Evolutionary conservation across 2,329 filamentous ascomycete genomes (phyloP), one percentile per base, ranked within the genome.

Genomic region (Aspergillus alliaceus): DNA sequence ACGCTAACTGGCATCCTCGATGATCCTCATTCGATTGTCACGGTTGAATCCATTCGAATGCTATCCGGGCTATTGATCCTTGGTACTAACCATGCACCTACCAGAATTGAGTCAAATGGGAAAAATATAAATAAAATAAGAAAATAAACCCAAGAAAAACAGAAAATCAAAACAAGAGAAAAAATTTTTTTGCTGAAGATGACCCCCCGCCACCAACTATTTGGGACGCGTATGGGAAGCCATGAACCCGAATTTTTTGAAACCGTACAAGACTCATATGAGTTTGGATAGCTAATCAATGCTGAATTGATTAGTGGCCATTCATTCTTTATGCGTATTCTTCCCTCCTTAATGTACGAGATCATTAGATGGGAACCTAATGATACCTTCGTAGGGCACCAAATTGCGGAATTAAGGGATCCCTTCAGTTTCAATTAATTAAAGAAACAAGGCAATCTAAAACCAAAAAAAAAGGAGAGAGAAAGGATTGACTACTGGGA

Each of bases 221-320:
- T 34, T 55, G 56, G 50, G 32, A 57, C 51, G 54, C 54, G 60
- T 60, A 57, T 64, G 61, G 59, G 51, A 54, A 56, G 54, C 52
- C 58, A 50, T 58, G 48, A 55, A 51, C 53, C 55, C 32, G 40
- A 51, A 55, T 25, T 58, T 49, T 53, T 22, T 58, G 55, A 54
- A 56, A 58, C 53, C 42, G 35, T 37, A 37, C 35, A n/a, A n/a
- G n/a, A n/a, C n/a, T n/a, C n/a, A n/a, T n/a, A n/a, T n/a, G n/a
- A n/a, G n/a, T n/a, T n/a, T n/a, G n/a, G n/a, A n/a, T n/a, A n/a
- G n/a, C n/a, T n/a, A n/a, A n/a, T n/a, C n/a, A n/a, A n/a, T n/a
- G n/a, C n/a, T n/a, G n/a, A n/a, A n/a, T 24, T 11, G n/a, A 15
- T 27, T 15, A 18, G n/a, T 49, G 34, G 22, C 24, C n/a, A 52